phyloP scores from a whole-genome alignment of 75 land plant genomes.

The Cunninghamia lanceolata region DNA sequence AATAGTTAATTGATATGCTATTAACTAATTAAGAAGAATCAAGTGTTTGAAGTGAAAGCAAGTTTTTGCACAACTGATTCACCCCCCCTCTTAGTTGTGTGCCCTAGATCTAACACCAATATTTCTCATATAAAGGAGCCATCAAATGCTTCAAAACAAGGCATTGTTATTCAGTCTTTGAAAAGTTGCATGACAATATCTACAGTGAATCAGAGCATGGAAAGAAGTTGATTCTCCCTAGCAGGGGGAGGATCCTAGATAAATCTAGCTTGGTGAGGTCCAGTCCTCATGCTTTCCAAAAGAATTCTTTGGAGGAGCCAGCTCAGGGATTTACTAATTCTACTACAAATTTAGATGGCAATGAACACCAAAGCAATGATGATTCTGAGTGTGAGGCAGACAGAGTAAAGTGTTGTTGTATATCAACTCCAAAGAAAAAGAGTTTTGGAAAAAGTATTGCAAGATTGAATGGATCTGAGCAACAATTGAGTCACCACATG shows the following conservation, averaged over 20 bases:
- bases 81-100: too few relatives aligned
- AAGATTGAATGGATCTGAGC: neutral
- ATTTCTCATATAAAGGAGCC: neutral
- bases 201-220: neutral
- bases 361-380: slow-evolving; percentile 33
- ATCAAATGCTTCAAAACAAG: neutral
- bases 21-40: too few relatives aligned
- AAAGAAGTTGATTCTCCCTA: neutral
- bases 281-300: slow-evolving; percentile 9
- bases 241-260: neutral
- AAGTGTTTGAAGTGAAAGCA: too few relatives aligned
- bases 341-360: slow-evolving; percentile 6
- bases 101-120: too few relatives aligned
- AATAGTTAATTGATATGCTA: too few relatives aligned
- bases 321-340: slow-evolving; percentile 3
- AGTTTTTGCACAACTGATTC: too few relatives aligned
- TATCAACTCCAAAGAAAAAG: neutral
- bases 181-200: slow-evolving; percentile 3
- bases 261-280: slow-evolving; percentile 8
- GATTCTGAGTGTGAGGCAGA: slow-evolving; percentile 63
- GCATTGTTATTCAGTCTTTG: neutral
- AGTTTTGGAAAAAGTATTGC: neutral
- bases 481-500: neutral
- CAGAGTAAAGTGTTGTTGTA: slow-evolving; percentile 58
- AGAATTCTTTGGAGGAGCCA: neutral